Evolutionary conservation across 2,329 filamentous ascomycete genomes (phyloP).

Genomic region (Aspergillus vadensis): DNA sequence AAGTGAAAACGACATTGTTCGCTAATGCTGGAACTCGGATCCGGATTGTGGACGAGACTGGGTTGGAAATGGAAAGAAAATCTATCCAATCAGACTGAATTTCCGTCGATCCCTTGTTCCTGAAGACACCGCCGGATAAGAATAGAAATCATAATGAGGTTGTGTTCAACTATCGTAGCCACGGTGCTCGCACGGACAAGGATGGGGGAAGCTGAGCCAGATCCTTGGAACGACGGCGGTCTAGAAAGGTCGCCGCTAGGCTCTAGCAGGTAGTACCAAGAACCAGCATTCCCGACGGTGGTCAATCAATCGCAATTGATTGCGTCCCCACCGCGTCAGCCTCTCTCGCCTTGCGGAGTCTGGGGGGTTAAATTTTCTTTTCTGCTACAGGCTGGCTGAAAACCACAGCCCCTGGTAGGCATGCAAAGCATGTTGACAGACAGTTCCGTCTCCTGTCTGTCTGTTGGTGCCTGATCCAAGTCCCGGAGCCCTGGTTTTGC

Average conservation of each 20-base stretch:
- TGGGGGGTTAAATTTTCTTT: background rate
- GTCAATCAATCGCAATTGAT: background rate
- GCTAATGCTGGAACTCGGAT: background rate
- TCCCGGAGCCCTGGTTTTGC: background rate
- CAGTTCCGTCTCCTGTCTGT: background rate
- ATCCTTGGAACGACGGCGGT: slow-evolving; percentile 24
- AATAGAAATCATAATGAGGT: slow-evolving; percentile 10
- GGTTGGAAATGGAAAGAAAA: background rate
- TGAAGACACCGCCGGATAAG: slow-evolving; percentile 9
- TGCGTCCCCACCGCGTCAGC: slow-evolving; percentile 11
- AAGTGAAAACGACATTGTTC: background rate
- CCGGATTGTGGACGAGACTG: slow-evolving; percentile 2
- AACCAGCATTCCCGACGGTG: slow-evolving; percentile 10
- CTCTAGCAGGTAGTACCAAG: background rate
- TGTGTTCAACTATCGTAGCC: slow-evolving; percentile 8
- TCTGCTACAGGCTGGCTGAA: background rate
- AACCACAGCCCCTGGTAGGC: background rate
- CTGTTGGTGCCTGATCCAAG: background rate
- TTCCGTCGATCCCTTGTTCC: slow-evolving; percentile 9
- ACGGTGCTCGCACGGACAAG: slow-evolving; percentile 15
- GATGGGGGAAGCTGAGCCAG: slow-evolving; percentile 12
- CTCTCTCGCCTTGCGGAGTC: background rate
- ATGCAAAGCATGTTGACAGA: background rate
- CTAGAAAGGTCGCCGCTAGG: slow-evolving; percentile 19
- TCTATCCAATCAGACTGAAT: background rate